A percentile compares a stretch with the other conserved stretches of the same genome.
Evolutionary conservation across 2,329 filamentous ascomycete species (phyloP).

Genomic region (Daldinia eschscholtzii): DNA sequence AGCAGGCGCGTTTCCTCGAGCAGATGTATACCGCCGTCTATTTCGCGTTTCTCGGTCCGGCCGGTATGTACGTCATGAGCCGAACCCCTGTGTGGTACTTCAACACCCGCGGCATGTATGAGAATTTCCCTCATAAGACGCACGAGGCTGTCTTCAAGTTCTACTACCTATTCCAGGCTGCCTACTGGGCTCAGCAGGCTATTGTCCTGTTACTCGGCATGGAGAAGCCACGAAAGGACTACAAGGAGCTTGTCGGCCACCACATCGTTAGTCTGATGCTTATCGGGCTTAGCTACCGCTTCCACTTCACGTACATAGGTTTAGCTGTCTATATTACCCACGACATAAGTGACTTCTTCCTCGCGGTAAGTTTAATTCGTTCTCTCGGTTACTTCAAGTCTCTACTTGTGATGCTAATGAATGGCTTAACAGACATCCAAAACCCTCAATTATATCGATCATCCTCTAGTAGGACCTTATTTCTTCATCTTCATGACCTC

Average conservation of each 20-base stretch:
- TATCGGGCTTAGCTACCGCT: conserved; percentile 89
- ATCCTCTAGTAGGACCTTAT: conserved; percentile 82
- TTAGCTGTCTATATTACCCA: conserved; percentile 94
- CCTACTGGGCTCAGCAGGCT: conserved; percentile 95
- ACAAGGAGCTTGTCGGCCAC: conserved; percentile 91
- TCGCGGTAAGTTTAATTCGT: conserved; percentile 73
- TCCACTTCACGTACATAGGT: conserved; percentile 97
- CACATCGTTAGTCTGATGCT: conserved; percentile 89
- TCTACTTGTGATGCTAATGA: conserved; percentile 36
- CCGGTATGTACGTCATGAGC: conserved; percentile 91
- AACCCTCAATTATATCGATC: conserved; percentile 89
- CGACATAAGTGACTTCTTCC: conserved; percentile 95
- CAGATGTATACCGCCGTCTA: conserved; percentile 95
- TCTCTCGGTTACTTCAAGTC: neutral
- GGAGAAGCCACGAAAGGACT: conserved; percentile 95
- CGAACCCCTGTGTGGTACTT: conserved; percentile 96
- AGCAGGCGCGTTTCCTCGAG: conserved; percentile 94
- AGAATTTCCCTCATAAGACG: conserved; percentile 84
- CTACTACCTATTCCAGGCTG: conserved; percentile 94
- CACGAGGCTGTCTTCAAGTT: conserved; percentile 89
- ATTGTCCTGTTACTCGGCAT: conserved; percentile 88
- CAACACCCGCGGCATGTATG: conserved; percentile 91
- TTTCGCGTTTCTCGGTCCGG: conserved; percentile 84
- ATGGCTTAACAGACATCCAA: conserved; percentile 78
- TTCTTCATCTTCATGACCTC: conserved; percentile 84